Conservation (phyloP, 257 asterid genomes). For the Nemophila menziesii region DNA sequence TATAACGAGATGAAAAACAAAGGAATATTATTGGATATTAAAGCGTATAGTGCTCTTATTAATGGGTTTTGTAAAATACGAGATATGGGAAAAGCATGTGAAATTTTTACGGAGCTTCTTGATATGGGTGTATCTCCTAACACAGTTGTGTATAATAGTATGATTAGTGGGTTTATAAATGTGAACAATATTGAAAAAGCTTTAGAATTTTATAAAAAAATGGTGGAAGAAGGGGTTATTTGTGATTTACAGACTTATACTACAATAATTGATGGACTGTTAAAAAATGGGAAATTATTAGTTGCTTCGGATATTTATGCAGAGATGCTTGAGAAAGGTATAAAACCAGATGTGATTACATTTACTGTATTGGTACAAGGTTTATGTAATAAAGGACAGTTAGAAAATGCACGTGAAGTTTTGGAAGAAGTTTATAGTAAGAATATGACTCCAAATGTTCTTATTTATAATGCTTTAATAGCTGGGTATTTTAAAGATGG, state of each 20-base stretch:
- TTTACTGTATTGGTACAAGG: constrained; percentile 59
- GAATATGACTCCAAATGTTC: constrained; percentile 42
- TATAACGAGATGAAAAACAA: constrained; percentile 43
- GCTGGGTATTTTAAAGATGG: constrained; percentile 67
- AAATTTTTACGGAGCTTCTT: constrained; percentile 47
- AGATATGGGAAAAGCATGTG: constrained; percentile 54
- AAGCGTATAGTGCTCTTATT: constrained; percentile 49
- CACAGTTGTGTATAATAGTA: constrained; percentile 47
- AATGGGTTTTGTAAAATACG: constrained; percentile 64
- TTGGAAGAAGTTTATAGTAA: constrained; percentile 51
- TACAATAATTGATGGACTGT: constrained; percentile 60
- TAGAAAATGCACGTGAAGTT: constrained; percentile 49
- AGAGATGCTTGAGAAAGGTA: constrained; percentile 60
- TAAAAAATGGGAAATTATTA: constrained; percentile 43
- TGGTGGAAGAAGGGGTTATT: constrained; percentile 43
- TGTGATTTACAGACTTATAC: constrained; percentile 71
- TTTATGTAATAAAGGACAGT: constrained; percentile 55
- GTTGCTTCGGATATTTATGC: constrained; percentile 48
- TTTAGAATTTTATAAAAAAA: constrained; percentile 35
- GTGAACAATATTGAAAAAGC: constrained; percentile 45
- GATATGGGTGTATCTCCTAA: constrained; percentile 64
- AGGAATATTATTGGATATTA: constrained; percentile 56
- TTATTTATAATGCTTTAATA: constrained; percentile 50
- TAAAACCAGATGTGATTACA: constrained; percentile 52
- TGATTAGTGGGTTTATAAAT: constrained; percentile 67